Conservation (phyloP, 306 rosid genomes). For the Gillenia trifoliata region DNA sequence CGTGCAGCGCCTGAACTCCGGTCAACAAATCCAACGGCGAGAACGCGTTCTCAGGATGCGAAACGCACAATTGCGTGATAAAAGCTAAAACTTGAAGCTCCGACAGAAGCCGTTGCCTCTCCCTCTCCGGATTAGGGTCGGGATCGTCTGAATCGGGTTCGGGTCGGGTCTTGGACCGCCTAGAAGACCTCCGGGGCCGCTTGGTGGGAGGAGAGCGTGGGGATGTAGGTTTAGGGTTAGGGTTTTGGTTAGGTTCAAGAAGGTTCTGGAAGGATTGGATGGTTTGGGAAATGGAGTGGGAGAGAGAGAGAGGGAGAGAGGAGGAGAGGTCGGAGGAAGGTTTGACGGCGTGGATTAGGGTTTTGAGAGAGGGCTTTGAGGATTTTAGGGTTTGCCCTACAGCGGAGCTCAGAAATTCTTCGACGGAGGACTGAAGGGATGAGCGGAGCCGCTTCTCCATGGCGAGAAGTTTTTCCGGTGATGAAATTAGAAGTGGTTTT, state of each 20-base stretch:
- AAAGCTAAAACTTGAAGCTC: slow-evolving; percentile 50
- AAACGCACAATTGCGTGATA: slow-evolving; percentile 44
- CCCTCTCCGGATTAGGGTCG: slow-evolving; percentile 6
- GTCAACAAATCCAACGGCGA: slow-evolving; percentile 42
- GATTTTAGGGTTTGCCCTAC: slow-evolving; percentile 48
- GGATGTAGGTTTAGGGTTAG: slow-evolving; percentile 19
- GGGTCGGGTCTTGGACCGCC: slow-evolving; percentile 29
- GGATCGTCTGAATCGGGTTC: slow-evolving; percentile 7
- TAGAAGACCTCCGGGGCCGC: slow-evolving; percentile 59
- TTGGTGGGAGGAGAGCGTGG: slow-evolving; percentile 64
- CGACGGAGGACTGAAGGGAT: slow-evolving; percentile 56
- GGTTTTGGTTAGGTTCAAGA: slow-evolving; percentile 11
- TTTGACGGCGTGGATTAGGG: slow-evolving; percentile 57
- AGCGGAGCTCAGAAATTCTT: slow-evolving; percentile 57
- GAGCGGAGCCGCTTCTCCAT: slow-evolving; percentile 83
- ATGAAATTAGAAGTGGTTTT: neutral
- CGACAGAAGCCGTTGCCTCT: slow-evolving; percentile 25
- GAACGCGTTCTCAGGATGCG: slow-evolving; percentile 57
- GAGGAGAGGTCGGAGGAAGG: slow-evolving; percentile 51
- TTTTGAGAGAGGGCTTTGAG: slow-evolving; percentile 54
- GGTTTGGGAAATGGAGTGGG: slow-evolving; percentile 37
- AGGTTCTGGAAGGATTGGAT: slow-evolving; percentile 42
- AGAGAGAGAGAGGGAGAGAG: slow-evolving; percentile 64
- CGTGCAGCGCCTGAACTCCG: slow-evolving; percentile 59
- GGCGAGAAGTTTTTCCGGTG: neutral